phyloP scores from a whole-genome alignment of 257 asterid genomes.

The Salvia hispanica region DNA sequence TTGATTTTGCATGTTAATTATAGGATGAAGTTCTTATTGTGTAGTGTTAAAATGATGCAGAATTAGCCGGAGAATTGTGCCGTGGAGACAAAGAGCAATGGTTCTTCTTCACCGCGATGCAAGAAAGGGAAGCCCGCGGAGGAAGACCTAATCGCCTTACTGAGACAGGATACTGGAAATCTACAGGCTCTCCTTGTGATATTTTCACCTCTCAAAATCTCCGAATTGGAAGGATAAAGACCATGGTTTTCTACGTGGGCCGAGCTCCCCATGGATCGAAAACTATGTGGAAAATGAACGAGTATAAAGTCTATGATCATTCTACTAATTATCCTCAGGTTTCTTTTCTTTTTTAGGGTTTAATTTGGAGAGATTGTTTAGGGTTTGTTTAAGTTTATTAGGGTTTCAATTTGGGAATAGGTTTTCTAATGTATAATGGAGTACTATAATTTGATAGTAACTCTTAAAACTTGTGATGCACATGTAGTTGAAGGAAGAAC shows the following conservation, averaged over 20 bases:
- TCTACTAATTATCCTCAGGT: background rate
- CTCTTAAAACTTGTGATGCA: too few species aligned
- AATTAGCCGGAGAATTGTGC: constrained; percentile 46
- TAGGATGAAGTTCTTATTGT: background rate
- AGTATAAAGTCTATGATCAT: background rate
- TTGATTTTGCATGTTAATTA: too few species aligned
- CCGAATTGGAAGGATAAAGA: constrained; percentile 1
- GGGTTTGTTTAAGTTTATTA: too few species aligned
- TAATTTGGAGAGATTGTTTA: too few species aligned
- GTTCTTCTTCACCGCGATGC: constrained; percentile 67
- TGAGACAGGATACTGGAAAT: constrained; percentile 6
- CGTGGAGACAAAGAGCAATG: constrained; percentile 57
- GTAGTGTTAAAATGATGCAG: constrained; percentile 12
- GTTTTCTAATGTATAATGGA: background rate
- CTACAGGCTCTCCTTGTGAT: constrained; percentile 11
- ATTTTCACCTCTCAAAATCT: background rate
- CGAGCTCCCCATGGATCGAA: constrained; percentile 1
- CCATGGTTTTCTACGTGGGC: constrained; percentile 10
- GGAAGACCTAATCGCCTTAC: constrained; percentile 63
- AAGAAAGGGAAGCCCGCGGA: constrained; percentile 64
- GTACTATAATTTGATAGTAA: too few species aligned
- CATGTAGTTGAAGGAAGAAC: background rate
- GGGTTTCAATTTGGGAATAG: background rate
- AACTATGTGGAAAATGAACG: constrained; percentile 8
- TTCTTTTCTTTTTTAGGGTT: too few species aligned